Base-by-base conservation (phyloP, 2,329 filamentous ascomycete species). In the Ampelomyces quisqualis region DNA sequence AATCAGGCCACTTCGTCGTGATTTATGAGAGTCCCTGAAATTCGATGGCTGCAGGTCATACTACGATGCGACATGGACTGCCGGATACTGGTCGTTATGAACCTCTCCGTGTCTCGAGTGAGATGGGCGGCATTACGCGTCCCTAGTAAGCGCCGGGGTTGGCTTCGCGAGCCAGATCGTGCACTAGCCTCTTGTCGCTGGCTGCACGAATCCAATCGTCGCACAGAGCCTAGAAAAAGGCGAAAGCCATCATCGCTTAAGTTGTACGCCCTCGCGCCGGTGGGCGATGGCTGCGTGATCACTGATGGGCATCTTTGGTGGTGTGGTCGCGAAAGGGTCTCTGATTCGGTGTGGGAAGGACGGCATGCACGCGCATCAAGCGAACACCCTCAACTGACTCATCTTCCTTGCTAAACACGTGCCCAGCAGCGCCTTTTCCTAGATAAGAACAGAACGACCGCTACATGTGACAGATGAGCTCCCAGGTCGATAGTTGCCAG, bases 1-100 rank as follows among this genome's bases (percentile, higher is more conserved):
- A 54, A 59, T 60, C 60, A 64, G 60, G 60, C 58, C 59, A 64
- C 55, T 50, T 51, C 37, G 34, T 33, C 42, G 52, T 50, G 51
- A 53, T 60, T 57, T 64, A 63, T 60, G 55, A 59, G 50, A 46
- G 47, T 48, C 43, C 46, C 43, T 44, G 34, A 38, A 34, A 42
- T 45, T 41, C 34, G 34, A 45, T 47, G 47, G 43, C 45, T 54
- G 47, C 48, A 30, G 48, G 51, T 58, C 53, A 49, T 54, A 62
- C 59, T 47, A 40, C 40, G 26, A 45, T 64, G 59, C 58, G 57
- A 65, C 60, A 45, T 47, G 47, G 29, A 53, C 20, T 57, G 60
- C 55, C 51, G 41, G 56, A 60, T 53, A 45, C 47, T 44, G 43
- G 40, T 46, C 37, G 31, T 45, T 53, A 42, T 60, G 58, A 62